These are phyloP conservation scores for Suillus discolor DNA, from an alignment of 768 basidiomycete genomes.

Conservation along the genomic window DNA sequence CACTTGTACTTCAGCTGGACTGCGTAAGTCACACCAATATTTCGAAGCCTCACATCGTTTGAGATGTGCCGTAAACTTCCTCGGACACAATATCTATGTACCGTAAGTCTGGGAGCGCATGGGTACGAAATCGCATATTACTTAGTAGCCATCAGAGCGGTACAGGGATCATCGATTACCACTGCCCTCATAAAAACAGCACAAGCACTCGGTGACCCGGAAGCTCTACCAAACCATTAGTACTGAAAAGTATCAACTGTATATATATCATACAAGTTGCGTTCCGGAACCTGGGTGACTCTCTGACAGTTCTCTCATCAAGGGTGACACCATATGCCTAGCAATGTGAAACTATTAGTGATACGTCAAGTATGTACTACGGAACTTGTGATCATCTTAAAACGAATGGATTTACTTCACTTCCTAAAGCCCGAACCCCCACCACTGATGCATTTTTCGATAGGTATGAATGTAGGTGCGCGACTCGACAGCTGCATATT, in stretches of 20 bases:
- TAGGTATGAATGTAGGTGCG: background rate
- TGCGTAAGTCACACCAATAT: too few relatives aligned
- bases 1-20: too few relatives aligned
- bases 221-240: too few relatives aligned
- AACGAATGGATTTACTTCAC: background rate
- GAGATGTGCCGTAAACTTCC: too few relatives aligned
- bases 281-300: background rate
- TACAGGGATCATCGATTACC: too few relatives aligned
- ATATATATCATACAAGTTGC: background rate
- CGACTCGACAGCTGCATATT: background rate
- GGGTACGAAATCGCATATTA: too few relatives aligned
- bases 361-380: background rate
- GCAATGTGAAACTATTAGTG: background rate
- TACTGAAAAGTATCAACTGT: background rate
- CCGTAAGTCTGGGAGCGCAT: too few relatives aligned
- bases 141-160: too few relatives aligned
- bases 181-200: too few relatives aligned
- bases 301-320: background rate
- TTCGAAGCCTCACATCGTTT: too few relatives aligned
- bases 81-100: too few relatives aligned
- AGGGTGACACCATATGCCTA: background rate
- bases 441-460: background rate
- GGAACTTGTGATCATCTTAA: background rate
- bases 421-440: background rate
- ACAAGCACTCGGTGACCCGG: too few relatives aligned